A percentile compares a stretch with the other conserved stretches of the same genome.
Evolutionary conservation across 176 grass and related monocot species (phyloP).

Genomic region (Paspalum vaginatum): DNA sequence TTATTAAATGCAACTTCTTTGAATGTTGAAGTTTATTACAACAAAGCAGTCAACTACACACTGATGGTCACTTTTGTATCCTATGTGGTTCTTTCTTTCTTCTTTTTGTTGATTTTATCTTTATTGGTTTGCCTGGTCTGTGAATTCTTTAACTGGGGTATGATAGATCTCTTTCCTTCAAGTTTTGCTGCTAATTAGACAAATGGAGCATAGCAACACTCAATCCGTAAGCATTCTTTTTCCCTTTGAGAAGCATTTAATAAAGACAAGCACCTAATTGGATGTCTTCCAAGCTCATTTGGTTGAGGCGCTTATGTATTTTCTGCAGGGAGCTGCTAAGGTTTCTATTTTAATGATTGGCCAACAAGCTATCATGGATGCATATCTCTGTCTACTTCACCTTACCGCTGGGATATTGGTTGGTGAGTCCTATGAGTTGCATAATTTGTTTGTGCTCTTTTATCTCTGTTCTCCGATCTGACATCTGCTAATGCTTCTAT

Average conservation of each 20-base stretch:
- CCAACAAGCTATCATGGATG: slow-evolving; percentile 99
- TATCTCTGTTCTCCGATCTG: slow-evolving; percentile 2
- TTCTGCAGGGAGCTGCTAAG: slow-evolving; percentile 80
- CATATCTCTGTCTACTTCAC: slow-evolving; percentile 97
- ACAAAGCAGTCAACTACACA: slow-evolving; percentile 99
- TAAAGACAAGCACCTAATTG: slow-evolving; percentile 6
- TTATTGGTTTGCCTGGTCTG: slow-evolving; percentile 25
- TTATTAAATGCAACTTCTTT: slow-evolving; percentile 93
- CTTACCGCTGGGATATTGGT: slow-evolving; percentile 96
- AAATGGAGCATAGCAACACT: slow-evolving; percentile 99
- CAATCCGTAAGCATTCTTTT: slow-evolving; percentile 81
- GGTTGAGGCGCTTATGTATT: slow-evolving; percentile 19
- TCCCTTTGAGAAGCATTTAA: slow-evolving; percentile 32
- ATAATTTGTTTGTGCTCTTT: neutral
- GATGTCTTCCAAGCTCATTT: slow-evolving; percentile 41
- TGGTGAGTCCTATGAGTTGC: slow-evolving; percentile 66
- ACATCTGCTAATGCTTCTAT: slow-evolving; percentile 5
- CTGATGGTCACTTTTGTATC: slow-evolving; percentile 99
- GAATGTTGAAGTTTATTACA: slow-evolving; percentile 98
- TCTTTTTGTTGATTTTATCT: slow-evolving; percentile 39
- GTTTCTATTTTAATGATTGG: slow-evolving; percentile 99
- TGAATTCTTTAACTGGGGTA: slow-evolving; percentile 53
- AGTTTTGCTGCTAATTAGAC: slow-evolving; percentile 93
- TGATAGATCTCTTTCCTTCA: slow-evolving; percentile 91
- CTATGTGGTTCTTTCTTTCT: slow-evolving; percentile 44